Evolutionary conservation across 2,329 filamentous ascomycete species (phyloP).

Genomic region (Apiospora saccharicola): DNA sequence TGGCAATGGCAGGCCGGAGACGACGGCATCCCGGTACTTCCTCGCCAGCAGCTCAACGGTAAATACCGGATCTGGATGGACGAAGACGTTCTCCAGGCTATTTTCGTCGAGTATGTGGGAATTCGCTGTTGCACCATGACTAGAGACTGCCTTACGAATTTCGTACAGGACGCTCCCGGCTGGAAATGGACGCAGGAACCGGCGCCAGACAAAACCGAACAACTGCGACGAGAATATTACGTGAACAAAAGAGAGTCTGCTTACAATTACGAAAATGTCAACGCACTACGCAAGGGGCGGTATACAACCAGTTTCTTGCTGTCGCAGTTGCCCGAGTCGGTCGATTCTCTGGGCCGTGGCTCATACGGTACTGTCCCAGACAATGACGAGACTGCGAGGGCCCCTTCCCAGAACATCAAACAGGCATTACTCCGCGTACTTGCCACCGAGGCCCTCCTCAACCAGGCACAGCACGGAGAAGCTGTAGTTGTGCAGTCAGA

Average conservation of each 20-base stretch:
- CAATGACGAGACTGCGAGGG: slow-evolving; percentile 32
- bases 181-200: slow-evolving; percentile 29
- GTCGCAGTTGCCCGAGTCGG: slow-evolving; percentile 41
- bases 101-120: slow-evolving; percentile 53
- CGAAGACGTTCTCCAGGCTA: slow-evolving; percentile 53
- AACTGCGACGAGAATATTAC: slow-evolving; percentile 39
- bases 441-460: slow-evolving; percentile 46
- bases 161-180: slow-evolving; percentile 28
- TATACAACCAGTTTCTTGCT: slow-evolving; percentile 45
- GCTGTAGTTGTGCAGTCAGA: slow-evolving; percentile 51
- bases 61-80: slow-evolving; percentile 56
- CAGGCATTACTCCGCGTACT: slow-evolving; percentile 49
- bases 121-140: slow-evolving; percentile 44
- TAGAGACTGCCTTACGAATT: slow-evolving; percentile 37
- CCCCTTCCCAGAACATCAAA: slow-evolving; percentile 42
- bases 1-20: slow-evolving; percentile 52
- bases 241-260: slow-evolving; percentile 18
- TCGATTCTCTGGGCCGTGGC: slow-evolving; percentile 36
- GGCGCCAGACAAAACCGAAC: slow-evolving; percentile 34
- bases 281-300: slow-evolving; percentile 28
- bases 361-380: slow-evolving; percentile 37
- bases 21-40: slow-evolving; percentile 50
- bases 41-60: slow-evolving; percentile 51
- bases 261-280: not conserved
- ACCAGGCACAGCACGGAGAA: slow-evolving; percentile 35